These are phyloP conservation scores for Inga laurina DNA, from an alignment of 306 rosid species.

Conservation along the genomic window DNA sequence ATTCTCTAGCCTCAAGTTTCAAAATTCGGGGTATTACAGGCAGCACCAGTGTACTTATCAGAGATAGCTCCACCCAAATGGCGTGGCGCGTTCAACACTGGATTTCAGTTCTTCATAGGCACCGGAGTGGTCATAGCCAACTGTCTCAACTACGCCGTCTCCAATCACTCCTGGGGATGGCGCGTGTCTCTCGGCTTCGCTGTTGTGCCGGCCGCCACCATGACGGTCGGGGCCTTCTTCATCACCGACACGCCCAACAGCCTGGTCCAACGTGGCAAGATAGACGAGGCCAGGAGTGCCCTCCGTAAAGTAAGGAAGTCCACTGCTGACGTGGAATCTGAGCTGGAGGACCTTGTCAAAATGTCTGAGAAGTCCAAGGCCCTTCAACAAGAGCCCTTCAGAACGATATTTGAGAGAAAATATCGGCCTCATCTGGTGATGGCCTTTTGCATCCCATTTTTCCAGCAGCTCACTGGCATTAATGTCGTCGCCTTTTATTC, in stretches of 20 bases:
- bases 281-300: slow-evolving; percentile 51
- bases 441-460: slow-evolving; percentile 52
- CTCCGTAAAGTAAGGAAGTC: slow-evolving; percentile 52
- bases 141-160: slow-evolving; percentile 58
- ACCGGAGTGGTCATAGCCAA: slow-evolving; percentile 53
- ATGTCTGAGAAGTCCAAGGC: slow-evolving; percentile 31
- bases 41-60: slow-evolving; percentile 68
- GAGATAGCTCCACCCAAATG: slow-evolving; percentile 79
- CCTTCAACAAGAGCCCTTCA: slow-evolving; percentile 32
- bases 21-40: too few relatives aligned
- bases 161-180: slow-evolving; percentile 68
- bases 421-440: slow-evolving; percentile 67
- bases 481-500: slow-evolving; percentile 67
- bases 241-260: slow-evolving; percentile 65
- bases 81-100: slow-evolving; percentile 80
- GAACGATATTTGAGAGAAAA: slow-evolving; percentile 44
- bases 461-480: slow-evolving; percentile 65
- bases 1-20: too few relatives aligned
- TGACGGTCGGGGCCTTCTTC: slow-evolving; percentile 53
- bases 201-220: slow-evolving; percentile 47
- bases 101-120: slow-evolving; percentile 65
- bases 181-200: slow-evolving; percentile 74
- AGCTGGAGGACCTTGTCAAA: slow-evolving; percentile 45
- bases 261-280: slow-evolving; percentile 56
- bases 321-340: slow-evolving; percentile 46